Evolutionary conservation across 2,329 filamentous ascomycete species (phyloP).

Genomic region (Chalaropsis thielavioides): DNA sequence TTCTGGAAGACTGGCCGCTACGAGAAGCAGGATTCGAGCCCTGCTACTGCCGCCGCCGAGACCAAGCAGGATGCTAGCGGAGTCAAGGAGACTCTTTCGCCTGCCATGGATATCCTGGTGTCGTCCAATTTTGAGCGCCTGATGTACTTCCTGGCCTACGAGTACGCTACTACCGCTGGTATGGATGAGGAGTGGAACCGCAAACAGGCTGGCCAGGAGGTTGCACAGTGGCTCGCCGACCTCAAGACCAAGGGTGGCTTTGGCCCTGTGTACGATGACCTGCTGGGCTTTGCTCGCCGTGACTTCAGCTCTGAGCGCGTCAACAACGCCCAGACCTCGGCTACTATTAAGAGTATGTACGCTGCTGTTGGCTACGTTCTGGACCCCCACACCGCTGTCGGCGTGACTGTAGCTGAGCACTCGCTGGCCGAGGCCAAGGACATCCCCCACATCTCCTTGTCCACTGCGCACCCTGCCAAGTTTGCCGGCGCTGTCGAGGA

Average conservation of each 20-base stretch:
- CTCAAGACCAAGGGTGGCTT: constrained; percentile 76
- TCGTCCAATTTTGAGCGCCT: constrained; percentile 94
- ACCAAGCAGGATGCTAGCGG: constrained; percentile 51
- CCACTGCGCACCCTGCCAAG: constrained; percentile 92
- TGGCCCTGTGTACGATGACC: constrained; percentile 54
- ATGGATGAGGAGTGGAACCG: constrained; percentile 53
- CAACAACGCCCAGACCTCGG: constrained; percentile 50
- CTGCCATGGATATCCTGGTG: constrained; percentile 95
- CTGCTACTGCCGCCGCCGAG: constrained; percentile 36
- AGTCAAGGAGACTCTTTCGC: constrained; percentile 81
- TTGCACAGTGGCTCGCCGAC: constrained; percentile 59
- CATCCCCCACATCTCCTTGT: constrained; percentile 65
- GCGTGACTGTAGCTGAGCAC: constrained; percentile 59
- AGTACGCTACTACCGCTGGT: constrained; percentile 44
- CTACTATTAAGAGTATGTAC: constrained; percentile 45
- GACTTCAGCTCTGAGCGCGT: constrained; percentile 73
- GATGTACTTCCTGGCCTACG: constrained; percentile 80
- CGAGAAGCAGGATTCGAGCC: constrained; percentile 53
- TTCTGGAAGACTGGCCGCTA: constrained; percentile 88
- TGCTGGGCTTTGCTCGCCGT: constrained; percentile 54
- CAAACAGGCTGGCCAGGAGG: constrained; percentile 59
- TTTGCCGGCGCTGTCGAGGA: constrained; percentile 74
- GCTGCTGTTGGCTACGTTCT: constrained; percentile 59
- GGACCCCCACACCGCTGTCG: constrained; percentile 86
- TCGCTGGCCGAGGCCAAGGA: constrained; percentile 42